Percentiles rank a stretch among this genome's conserved stretches.
These are phyloP conservation scores for Trichophyton benhamiae DNA, from an alignment of 2,329 filamentous ascomycete genomes.

Conservation along the genomic window DNA sequence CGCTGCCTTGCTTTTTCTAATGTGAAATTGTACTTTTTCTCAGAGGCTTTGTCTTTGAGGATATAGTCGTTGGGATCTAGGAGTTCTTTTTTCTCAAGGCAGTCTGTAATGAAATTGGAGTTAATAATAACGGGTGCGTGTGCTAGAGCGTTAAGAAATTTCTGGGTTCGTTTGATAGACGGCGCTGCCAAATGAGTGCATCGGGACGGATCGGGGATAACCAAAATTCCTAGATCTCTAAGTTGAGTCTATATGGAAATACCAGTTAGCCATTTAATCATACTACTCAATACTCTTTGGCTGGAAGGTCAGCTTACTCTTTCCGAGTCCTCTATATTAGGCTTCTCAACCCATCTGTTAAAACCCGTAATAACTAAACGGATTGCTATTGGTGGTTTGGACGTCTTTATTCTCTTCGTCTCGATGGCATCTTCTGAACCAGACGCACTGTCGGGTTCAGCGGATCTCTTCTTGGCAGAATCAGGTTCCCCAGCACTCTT, in stretches of 20 bases:
- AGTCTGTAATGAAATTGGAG: constrained; percentile 65
- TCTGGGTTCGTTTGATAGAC: constrained; percentile 74
- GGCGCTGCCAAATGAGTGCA: constrained; percentile 85
- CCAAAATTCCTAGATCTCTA: constrained; percentile 67
- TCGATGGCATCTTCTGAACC: constrained; percentile 40
- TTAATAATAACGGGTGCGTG: constrained; percentile 66
- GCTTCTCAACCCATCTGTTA: constrained; percentile 63
- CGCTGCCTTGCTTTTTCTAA: constrained; percentile 56
- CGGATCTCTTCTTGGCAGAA: constrained; percentile 30
- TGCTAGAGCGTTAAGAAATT: constrained; percentile 81
- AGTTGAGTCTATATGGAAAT: constrained; percentile 53
- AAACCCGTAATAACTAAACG: constrained; percentile 75
- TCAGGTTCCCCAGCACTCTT: constrained; percentile 26
- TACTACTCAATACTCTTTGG: constrained; percentile 9
- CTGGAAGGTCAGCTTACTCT: constrained; percentile 46
- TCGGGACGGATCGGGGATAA: constrained; percentile 60
- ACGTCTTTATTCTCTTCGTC: constrained; percentile 50
- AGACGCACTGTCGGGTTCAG: constrained; percentile 38
- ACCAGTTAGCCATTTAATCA: constrained; percentile 1
- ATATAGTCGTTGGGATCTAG: constrained; percentile 53
- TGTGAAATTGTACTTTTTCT: constrained; percentile 57
- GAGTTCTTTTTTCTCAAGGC: constrained; percentile 55
- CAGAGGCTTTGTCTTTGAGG: constrained; percentile 59
- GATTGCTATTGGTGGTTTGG: constrained; percentile 54
- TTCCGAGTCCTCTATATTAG: constrained; percentile 64